These are phyloP conservation scores for Actinomortierella ambigua DNA, from an alignment of 371 early-diverging fungal genomes.

Conservation along the genomic window DNA sequence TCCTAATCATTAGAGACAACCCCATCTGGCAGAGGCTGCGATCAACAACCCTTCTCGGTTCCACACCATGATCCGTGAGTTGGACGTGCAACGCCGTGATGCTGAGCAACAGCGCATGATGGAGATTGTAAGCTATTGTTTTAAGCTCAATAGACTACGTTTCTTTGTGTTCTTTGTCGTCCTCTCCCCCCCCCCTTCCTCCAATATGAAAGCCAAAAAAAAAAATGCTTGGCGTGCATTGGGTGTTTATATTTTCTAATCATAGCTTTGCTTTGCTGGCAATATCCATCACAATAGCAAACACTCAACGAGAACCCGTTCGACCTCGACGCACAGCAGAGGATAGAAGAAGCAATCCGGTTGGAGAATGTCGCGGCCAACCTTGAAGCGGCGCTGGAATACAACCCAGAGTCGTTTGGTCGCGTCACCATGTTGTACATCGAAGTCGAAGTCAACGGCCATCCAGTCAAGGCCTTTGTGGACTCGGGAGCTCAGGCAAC, in stretches of 20 bases:
- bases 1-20: constrained; percentile 68
- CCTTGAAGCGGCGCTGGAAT: constrained; percentile 91
- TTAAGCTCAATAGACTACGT: not conserved
- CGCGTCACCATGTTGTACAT: constrained; percentile 90
- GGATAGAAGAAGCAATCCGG: constrained; percentile 91
- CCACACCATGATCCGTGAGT: constrained; percentile 65
- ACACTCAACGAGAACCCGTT: constrained; percentile 81
- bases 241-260: not conserved
- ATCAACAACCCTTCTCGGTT: constrained; percentile 69
- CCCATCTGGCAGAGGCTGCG: constrained; percentile 74
- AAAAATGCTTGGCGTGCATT: not conserved
- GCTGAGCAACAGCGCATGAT: constrained; percentile 59
- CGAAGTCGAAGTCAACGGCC: constrained; percentile 85
- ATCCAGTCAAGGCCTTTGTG: constrained; percentile 90
- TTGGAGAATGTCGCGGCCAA: constrained; percentile 87
- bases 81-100: constrained; percentile 61
- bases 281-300: constrained; percentile 21
- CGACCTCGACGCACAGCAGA: constrained; percentile 87
- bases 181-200: not conserved
- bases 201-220: not conserved
- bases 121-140: constrained; percentile 51
- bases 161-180: not conserved
- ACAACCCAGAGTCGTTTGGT: constrained; percentile 95
- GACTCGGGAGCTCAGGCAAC: constrained; percentile 98
- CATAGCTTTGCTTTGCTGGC: not conserved